Conservation (phyloP, 768 basidiomycete species). For the Fibroporia radiculosa region DNA sequence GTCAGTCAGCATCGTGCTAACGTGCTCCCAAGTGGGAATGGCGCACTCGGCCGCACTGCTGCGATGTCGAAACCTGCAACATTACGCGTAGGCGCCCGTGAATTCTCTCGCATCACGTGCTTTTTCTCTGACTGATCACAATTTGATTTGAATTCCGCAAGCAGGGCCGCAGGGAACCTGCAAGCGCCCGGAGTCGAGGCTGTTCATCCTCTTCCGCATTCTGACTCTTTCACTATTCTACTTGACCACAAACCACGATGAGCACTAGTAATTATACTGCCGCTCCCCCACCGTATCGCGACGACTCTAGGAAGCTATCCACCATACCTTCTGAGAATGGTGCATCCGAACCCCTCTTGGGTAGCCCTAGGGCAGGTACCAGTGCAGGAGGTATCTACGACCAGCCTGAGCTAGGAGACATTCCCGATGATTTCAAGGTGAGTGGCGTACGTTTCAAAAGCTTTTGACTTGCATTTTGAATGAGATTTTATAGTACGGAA, state of each 20-base stretch:
- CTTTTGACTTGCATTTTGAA: too few relatives aligned
- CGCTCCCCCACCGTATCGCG: slow-evolving; percentile 20
- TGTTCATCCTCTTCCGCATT: slow-evolving; percentile 1
- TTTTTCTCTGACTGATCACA: too few relatives aligned
- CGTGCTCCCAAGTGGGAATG: slow-evolving; percentile 3
- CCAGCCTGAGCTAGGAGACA: slow-evolving; percentile 64
- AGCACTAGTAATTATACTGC: slow-evolving; percentile 17
- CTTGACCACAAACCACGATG: slow-evolving; percentile 13
- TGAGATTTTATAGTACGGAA: slow-evolving; percentile 57
- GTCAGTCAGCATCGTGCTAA: not conserved
- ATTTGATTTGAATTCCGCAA: too few relatives aligned
- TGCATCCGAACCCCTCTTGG: slow-evolving; percentile 46
- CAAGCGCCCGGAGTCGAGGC: not conserved
- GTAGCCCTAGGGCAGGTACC: slow-evolving; percentile 27
- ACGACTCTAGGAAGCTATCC: slow-evolving; percentile 10
- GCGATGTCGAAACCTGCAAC: not conserved
- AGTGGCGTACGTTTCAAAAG: too few relatives aligned
- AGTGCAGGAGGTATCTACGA: slow-evolving; percentile 55
- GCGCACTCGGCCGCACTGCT: not conserved
- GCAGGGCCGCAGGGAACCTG: too few relatives aligned
- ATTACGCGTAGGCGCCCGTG: not conserved
- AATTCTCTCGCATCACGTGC: too few relatives aligned
- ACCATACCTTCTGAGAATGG: slow-evolving; percentile 13
- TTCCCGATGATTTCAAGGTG: slow-evolving; percentile 95
- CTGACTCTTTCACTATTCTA: not conserved